phyloP scores from a whole-genome alignment of 176 grass and related monocot species.

The Triticum dicoccoides region DNA sequence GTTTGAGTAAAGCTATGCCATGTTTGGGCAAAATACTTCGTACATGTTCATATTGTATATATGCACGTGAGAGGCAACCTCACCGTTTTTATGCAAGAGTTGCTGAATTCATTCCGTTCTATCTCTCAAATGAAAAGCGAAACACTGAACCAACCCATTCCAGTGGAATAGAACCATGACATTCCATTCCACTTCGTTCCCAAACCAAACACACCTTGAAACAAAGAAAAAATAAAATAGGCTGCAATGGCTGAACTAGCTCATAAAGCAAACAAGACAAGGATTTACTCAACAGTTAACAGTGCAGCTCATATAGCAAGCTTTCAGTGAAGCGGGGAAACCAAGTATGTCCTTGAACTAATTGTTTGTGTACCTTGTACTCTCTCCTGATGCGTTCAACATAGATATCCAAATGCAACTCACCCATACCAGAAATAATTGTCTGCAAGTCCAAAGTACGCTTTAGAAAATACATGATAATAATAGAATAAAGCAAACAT shows the following conservation, averaged over 20 bases:
- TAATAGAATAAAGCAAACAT: slow-evolving; percentile 14
- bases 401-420: slow-evolving; percentile 99
- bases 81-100: too few species aligned
- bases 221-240: background rate
- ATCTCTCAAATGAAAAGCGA: too few species aligned
- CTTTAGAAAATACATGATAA: slow-evolving; percentile 10
- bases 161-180: too few species aligned
- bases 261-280: background rate
- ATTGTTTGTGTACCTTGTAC: slow-evolving; percentile 64
- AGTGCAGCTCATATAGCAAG: background rate
- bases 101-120: too few species aligned
- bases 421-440: slow-evolving; percentile 99
- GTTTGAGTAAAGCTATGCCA: too few species aligned
- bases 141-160: too few species aligned
- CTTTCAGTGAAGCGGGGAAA: background rate
- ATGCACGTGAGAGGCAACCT: too few species aligned
- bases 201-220: background rate
- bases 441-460: slow-evolving; percentile 53
- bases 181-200: too few species aligned
- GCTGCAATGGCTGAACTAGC: background rate
- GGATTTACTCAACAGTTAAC: background rate
- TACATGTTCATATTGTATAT: background rate
- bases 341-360: background rate
- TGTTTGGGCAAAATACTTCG: too few species aligned
- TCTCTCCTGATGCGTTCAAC: slow-evolving; percentile 94